A percentile compares a stretch with the other conserved stretches of the same genome.
phyloP scores from a whole-genome alignment of 2,329 filamentous ascomycete genomes.

The Neofusicoccum umdonicola region DNA sequence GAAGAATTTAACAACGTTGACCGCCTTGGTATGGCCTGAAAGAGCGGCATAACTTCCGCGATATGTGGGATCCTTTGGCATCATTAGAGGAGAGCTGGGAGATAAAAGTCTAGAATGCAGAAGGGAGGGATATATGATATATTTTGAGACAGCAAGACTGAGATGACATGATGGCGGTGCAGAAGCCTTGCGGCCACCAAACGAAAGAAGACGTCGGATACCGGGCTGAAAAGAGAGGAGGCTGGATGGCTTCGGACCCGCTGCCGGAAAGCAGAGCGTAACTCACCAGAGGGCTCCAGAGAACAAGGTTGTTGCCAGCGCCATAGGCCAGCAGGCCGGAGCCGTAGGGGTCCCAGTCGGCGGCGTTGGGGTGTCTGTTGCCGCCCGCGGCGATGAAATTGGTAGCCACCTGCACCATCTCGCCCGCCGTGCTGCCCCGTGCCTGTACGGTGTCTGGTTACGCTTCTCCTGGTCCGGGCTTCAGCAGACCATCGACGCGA shows the following conservation, averaged over 20 bases:
- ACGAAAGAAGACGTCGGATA: neutral
- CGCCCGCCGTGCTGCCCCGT: neutral
- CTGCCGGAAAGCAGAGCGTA: neutral
- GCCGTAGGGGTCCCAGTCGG: constrained; percentile 73
- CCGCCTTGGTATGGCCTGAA: constrained; percentile 71
- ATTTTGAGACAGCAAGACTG: no score
- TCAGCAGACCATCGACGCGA: neutral
- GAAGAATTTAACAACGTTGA: constrained; percentile 82
- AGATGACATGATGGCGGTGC: neutral
- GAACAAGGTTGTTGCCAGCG: constrained; percentile 79
- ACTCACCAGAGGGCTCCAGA: constrained; percentile 79
- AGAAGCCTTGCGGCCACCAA: neutral
- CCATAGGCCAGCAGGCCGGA: constrained; percentile 79
- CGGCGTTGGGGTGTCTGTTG: constrained; percentile 84
- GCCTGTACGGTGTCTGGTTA: no score
- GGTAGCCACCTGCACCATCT: constrained; percentile 1
- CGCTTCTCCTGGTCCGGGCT: neutral
- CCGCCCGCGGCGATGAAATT: constrained; percentile 74
- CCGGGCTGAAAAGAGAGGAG: neutral
- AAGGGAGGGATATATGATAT: neutral
- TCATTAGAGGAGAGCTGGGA: neutral
- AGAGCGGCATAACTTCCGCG: constrained; percentile 66
- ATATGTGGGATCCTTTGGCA: constrained; percentile 34
- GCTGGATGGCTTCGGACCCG: neutral
- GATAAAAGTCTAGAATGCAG: no score